Evolutionary conservation across 2,329 filamentous ascomycete genomes (phyloP).

Genomic region (Ophiostoma himal-ulmi): DNA sequence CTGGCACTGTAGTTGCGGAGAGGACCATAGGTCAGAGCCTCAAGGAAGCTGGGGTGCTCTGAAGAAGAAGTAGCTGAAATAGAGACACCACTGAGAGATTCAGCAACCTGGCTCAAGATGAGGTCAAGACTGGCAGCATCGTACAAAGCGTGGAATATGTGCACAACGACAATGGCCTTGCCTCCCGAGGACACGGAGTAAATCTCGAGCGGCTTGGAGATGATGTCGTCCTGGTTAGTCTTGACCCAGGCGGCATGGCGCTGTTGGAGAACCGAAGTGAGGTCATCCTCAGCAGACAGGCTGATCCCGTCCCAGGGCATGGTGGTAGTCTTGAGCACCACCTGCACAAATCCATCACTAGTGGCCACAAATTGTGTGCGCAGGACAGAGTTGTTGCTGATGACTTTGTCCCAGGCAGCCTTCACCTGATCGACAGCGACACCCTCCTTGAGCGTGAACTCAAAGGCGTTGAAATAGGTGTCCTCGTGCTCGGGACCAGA

Average conservation of each 20-base stretch:
- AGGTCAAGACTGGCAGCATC: slow-evolving; percentile 73
- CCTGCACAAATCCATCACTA: slow-evolving; percentile 70
- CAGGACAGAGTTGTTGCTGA: slow-evolving; percentile 55
- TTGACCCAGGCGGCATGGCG: slow-evolving; percentile 48
- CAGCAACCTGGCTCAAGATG: slow-evolving; percentile 55
- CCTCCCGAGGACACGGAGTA: slow-evolving; percentile 34
- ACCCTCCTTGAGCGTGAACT: slow-evolving; percentile 48
- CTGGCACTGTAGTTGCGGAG: slow-evolving; percentile 43
- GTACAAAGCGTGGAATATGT: slow-evolving; percentile 82
- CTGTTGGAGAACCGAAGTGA: slow-evolving; percentile 34
- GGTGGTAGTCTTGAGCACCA: slow-evolving; percentile 45
- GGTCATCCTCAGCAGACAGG: slow-evolving; percentile 29
- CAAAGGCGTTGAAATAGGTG: slow-evolving; percentile 74
- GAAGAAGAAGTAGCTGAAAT: not conserved
- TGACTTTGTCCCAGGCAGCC: slow-evolving; percentile 52
- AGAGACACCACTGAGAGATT: not conserved
- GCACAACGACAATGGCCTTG: slow-evolving; percentile 47
- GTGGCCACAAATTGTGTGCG: slow-evolving; percentile 69
- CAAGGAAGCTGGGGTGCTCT: slow-evolving; percentile 46
- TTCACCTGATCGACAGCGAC: slow-evolving; percentile 44
- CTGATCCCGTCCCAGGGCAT: slow-evolving; percentile 42
- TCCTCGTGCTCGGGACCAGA: slow-evolving; percentile 40
- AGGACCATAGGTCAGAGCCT: slow-evolving; percentile 64
- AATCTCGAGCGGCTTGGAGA: slow-evolving; percentile 47
- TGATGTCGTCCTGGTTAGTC: slow-evolving; percentile 45